phyloP scores from a whole-genome alignment of 2,329 filamentous ascomycete species.

The Dothideomycetes sp. region DNA sequence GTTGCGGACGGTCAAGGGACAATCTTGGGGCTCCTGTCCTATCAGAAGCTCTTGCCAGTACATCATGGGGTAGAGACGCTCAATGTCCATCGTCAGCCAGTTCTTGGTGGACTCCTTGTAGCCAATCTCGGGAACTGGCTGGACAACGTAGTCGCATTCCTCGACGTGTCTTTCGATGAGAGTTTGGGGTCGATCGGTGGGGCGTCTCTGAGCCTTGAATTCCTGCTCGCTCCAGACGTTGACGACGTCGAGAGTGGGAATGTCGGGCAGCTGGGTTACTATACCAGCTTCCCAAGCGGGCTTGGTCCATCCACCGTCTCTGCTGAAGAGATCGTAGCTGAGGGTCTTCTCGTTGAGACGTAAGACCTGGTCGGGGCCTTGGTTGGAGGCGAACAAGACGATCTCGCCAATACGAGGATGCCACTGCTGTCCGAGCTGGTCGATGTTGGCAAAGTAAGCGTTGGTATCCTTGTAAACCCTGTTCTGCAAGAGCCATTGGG shows the following conservation, averaged over 20 bases:
- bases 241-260: conserved; percentile 18
- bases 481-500: conserved; percentile 48
- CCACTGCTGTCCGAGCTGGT: conserved; percentile 38
- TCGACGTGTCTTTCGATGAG: too few species aligned
- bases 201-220: background rate
- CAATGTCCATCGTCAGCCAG: conserved; percentile 40
- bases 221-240: background rate
- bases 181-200: conserved; percentile 43
- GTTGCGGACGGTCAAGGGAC: conserved; percentile 46
- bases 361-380: conserved; percentile 23
- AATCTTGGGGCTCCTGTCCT: conserved; percentile 26
- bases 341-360: conserved; percentile 23
- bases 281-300: conserved; percentile 50
- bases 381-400: conserved; percentile 42
- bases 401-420: conserved; percentile 48
- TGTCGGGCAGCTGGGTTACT: conserved; percentile 43
- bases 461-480: conserved; percentile 33
- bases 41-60: conserved; percentile 44
- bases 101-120: conserved; percentile 40
- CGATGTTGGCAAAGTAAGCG: conserved; percentile 25
- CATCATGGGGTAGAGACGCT: too few species aligned
- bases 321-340: conserved; percentile 20
- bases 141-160: too few species aligned
- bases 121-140: conserved; percentile 45
- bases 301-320: too few species aligned